A percentile compares a stretch with the other conserved stretches of the same genome.
These are phyloP conservation scores for Nicotiana knightiana DNA, from an alignment of 257 asterid genomes.

Conservation along the genomic window DNA sequence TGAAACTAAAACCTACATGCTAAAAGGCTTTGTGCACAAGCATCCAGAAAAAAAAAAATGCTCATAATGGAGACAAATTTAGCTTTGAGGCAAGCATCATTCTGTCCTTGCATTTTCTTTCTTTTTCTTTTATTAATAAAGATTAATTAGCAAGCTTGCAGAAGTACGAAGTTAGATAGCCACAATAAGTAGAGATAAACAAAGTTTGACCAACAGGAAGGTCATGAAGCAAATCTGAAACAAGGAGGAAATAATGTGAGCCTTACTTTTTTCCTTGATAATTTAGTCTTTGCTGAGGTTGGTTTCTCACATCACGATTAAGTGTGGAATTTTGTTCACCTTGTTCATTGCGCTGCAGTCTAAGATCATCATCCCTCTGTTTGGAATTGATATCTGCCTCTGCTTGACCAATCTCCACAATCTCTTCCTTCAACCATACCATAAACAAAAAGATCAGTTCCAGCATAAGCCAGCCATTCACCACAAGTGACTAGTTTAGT, in stretches of 20 bases:
- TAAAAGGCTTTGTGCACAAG: neutral
- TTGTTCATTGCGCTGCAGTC: conserved; percentile 46
- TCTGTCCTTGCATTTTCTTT: neutral
- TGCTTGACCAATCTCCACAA: conserved; percentile 54
- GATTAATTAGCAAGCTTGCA: neutral
- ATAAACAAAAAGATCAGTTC: conserved; percentile 22
- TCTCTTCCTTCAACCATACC: conserved; percentile 47
- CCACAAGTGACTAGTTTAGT: conserved; percentile 16
- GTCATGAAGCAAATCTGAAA: neutral
- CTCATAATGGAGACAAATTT: neutral
- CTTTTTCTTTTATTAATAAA: neutral
- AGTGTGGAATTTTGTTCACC: conserved; percentile 49
- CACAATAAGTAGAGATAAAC: neutral
- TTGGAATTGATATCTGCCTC: conserved; percentile 55
- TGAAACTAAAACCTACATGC: neutral
- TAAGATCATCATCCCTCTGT: conserved; percentile 62
- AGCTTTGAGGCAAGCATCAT: neutral
- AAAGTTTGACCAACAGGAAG: conserved; percentile 6
- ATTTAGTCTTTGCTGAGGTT: conserved; percentile 32
- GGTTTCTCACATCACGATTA: conserved; percentile 33
- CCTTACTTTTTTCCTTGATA: conserved; percentile 38
- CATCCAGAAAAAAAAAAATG: neutral
- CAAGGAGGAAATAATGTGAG: neutral
- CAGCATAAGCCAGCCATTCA: neutral
- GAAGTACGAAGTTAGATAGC: neutral